Evolutionary conservation across 2,329 filamentous ascomycete genomes (phyloP).

Genomic region (Alternaria ethzedia): DNA sequence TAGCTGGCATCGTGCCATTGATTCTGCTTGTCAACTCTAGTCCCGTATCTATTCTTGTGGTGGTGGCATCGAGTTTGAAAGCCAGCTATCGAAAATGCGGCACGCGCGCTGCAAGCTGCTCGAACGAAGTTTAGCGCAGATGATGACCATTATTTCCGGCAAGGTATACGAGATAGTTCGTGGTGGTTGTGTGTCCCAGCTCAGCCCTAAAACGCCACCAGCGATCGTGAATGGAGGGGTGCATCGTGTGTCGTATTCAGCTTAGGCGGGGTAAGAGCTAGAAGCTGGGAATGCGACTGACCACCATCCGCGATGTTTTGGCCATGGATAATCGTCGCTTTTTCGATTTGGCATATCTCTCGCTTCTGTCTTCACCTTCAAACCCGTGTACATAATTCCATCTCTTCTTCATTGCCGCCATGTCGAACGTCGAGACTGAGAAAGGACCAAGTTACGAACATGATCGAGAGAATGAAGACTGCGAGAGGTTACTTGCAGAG

Average conservation of each 20-base stretch:
- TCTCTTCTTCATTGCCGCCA: neutral
- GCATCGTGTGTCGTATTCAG: slow-evolving; percentile 14
- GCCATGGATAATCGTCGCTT: neutral
- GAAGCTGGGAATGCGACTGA: neutral
- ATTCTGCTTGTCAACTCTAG: neutral
- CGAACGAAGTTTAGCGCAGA: too few species aligned
- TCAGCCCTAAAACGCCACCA: slow-evolving; percentile 26
- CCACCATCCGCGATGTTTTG: neutral
- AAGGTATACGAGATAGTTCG: slow-evolving; percentile 3
- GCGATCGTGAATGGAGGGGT: slow-evolving; percentile 16
- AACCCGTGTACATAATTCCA: too few species aligned
- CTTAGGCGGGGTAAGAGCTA: slow-evolving; percentile 23
- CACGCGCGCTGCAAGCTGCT: neutral
- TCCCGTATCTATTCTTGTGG: neutral
- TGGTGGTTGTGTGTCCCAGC: slow-evolving; percentile 3
- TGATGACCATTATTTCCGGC: neutral
- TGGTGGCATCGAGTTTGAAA: neutral
- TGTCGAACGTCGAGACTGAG: neutral
- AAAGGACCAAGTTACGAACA: neutral
- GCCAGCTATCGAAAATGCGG: neutral
- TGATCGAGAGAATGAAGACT: neutral
- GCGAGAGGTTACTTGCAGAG: neutral
- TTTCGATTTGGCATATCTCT: neutral
- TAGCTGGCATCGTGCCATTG: neutral
- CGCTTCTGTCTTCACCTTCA: neutral